A percentile compares a stretch with the other conserved stretches of the same genome.
Evolutionary conservation across 208 protist genomes (phyloP).

Genomic region (Crithidia brevicula): DNA sequence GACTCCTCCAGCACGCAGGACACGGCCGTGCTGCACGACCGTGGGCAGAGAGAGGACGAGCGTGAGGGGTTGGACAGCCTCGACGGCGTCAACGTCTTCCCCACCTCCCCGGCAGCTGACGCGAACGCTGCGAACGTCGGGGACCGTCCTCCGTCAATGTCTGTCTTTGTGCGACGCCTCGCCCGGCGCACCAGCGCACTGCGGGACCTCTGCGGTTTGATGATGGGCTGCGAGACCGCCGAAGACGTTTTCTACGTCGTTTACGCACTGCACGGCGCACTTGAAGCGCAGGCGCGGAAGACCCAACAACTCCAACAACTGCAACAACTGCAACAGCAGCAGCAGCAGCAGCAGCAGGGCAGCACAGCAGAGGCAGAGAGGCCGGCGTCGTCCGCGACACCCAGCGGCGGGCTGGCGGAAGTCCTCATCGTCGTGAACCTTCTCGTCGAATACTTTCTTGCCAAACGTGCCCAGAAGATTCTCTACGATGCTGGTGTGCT

Average conservation of each 20-base stretch:
- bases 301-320: slow-evolving; percentile 12
- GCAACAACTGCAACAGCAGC: not conserved
- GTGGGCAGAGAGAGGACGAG: no score
- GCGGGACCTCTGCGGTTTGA: slow-evolving; percentile 56
- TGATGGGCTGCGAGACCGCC: slow-evolving; percentile 48
- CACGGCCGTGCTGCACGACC: not conserved
- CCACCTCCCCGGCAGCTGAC: no score
- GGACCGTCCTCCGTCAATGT: not conserved
- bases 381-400: not conserved
- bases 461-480: slow-evolving; percentile 39
- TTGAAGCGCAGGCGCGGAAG: slow-evolving; percentile 31
- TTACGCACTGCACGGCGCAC: slow-evolving; percentile 30
- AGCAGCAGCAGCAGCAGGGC: not conserved
- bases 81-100: no score
- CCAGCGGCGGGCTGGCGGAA: slow-evolving; percentile 36
- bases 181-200: slow-evolving; percentile 41
- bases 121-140: no score
- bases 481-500: slow-evolving; percentile 17
- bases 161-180: slow-evolving; percentile 23
- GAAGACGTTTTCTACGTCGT: slow-evolving; percentile 62
- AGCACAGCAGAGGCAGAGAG: not conserved
- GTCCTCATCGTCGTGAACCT: slow-evolving; percentile 46
- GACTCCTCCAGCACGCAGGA: not conserved
- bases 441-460: slow-evolving; percentile 61
- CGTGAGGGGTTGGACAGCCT: no score